Evolutionary conservation across 2,329 filamentous ascomycete genomes (phyloP).

Genomic region (Colletotrichum noveboracense): DNA sequence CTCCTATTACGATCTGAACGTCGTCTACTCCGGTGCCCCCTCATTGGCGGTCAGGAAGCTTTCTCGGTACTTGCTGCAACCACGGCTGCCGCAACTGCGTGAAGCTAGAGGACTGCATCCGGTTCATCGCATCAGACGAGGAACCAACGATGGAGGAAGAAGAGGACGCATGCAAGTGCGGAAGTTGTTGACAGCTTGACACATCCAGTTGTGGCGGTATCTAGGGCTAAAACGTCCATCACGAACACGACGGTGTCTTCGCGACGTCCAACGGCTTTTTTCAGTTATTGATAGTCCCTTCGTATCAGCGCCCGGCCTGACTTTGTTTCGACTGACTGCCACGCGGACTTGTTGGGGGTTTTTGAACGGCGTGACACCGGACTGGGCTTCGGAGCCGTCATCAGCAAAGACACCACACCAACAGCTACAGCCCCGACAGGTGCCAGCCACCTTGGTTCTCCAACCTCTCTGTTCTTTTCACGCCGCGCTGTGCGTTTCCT

Average conservation of each 20-base stretch:
- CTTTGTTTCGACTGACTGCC: background rate
- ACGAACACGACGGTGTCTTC: background rate
- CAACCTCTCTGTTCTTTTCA: background rate
- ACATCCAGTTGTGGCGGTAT: background rate
- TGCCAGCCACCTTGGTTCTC: slow-evolving; percentile 4
- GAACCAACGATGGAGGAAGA: background rate
- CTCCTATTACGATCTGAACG: background rate
- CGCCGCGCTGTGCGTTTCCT: background rate
- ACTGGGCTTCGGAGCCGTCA: background rate
- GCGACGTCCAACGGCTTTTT: background rate
- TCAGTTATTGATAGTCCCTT: background rate
- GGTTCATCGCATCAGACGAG: background rate
- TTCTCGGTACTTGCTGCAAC: background rate
- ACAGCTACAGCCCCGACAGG: background rate
- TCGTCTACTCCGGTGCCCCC: background rate
- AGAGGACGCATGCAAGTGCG: background rate
- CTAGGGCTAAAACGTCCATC: background rate
- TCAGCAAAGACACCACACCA: background rate
- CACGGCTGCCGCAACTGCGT: background rate
- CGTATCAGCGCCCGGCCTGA: background rate
- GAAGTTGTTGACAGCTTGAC: slow-evolving; percentile 1
- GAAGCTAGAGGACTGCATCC: background rate
- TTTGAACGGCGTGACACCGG: background rate
- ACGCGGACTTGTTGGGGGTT: background rate
- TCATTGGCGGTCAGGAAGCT: background rate